Conservation (phyloP, 2,329 filamentous ascomycete species). For the Monilinia laxa region DNA sequence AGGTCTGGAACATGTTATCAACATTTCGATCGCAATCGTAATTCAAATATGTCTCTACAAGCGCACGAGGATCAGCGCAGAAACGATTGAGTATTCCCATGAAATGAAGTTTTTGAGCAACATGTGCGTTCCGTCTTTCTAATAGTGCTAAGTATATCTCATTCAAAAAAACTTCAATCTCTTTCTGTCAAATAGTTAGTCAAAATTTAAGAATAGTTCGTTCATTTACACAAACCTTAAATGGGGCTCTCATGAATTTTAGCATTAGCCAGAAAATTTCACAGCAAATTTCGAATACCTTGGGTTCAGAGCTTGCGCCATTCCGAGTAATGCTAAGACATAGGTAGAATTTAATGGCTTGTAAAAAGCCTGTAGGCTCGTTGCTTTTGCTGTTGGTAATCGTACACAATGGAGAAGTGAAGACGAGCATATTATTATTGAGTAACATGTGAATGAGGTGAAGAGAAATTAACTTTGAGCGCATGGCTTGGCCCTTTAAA, state of each 20-base stretch:
- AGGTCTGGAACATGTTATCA: slow-evolving; percentile 94
- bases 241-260: slow-evolving; percentile 85
- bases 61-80: slow-evolving; percentile 77
- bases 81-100: slow-evolving; percentile 81
- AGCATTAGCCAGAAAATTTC: slow-evolving; percentile 99
- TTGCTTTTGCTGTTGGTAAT: slow-evolving; percentile 89
- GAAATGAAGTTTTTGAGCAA: slow-evolving; percentile 90
- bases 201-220: neutral
- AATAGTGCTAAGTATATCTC: slow-evolving; percentile 94
- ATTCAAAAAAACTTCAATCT: slow-evolving; percentile 96
- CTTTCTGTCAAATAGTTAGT: slow-evolving; percentile 62
- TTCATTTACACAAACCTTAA: slow-evolving; percentile 64
- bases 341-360: slow-evolving; percentile 95
- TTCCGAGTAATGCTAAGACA: slow-evolving; percentile 94
- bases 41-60: slow-evolving; percentile 96
- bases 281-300: slow-evolving; percentile 91
- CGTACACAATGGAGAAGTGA: slow-evolving; percentile 86
- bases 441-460: slow-evolving; percentile 94
- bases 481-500: slow-evolving; percentile 90
- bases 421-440: slow-evolving; percentile 89
- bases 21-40: slow-evolving; percentile 96
- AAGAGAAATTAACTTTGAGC: slow-evolving; percentile 91
- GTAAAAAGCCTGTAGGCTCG: slow-evolving; percentile 84
- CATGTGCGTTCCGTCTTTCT: slow-evolving; percentile 80
- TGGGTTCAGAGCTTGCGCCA: slow-evolving; percentile 86